Base-by-base conservation (phyloP, 768 basidiomycete genomes). In the Agaricus blazei region DNA sequence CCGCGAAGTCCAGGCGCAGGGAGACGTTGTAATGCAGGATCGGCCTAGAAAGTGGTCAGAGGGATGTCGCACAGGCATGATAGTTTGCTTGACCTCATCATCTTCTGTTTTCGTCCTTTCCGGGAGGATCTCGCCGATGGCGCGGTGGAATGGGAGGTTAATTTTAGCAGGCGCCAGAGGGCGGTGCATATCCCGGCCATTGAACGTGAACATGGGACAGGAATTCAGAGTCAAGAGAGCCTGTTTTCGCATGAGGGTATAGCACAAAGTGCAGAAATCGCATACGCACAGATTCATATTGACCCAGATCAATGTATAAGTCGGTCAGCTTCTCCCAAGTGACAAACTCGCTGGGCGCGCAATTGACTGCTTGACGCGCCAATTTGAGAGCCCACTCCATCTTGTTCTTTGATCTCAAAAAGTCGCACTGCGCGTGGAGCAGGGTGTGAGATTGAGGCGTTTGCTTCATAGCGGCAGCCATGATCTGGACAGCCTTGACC, bases 201-300 rank as follows among this genome's bases (percentile, higher is more conserved):
- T 97, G 73, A 90, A 98, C 7, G 97, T 98, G 72, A 99, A 99
- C 97, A 99, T 98, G 2, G 96, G 95, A 73, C 97, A 98, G n/a
- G 95, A 98, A 67, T 98, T 98, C 48, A 98, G 82, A 1, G 96
- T 97, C 41, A 98, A 76, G 12, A 98, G 75, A 0, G 94, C 93
- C 78, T 79, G 41, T 5, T 48, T 29, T 12, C 6, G 34, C 34
- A 51, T n/a, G 9, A 3, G 51, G 29, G 40, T 34, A 40, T 34
- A 4, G 3, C 29, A 29, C 14, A 28, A 34, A 29, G 14, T 19
- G 19, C 6, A 54, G 57, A 41, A 41, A 9, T 27, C 52, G 68
- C 46, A 34, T 19, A 63, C 75, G 8, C 57, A 77, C 78, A 52
- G 88, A 87, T 64, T 97, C 92, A 66, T 80, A 98, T 66, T 93